Percentiles rank a stretch among this genome's conserved stretches.
These are phyloP conservation scores for Citrus inodora DNA, from an alignment of 345 rosid species.

Conservation along the genomic window DNA sequence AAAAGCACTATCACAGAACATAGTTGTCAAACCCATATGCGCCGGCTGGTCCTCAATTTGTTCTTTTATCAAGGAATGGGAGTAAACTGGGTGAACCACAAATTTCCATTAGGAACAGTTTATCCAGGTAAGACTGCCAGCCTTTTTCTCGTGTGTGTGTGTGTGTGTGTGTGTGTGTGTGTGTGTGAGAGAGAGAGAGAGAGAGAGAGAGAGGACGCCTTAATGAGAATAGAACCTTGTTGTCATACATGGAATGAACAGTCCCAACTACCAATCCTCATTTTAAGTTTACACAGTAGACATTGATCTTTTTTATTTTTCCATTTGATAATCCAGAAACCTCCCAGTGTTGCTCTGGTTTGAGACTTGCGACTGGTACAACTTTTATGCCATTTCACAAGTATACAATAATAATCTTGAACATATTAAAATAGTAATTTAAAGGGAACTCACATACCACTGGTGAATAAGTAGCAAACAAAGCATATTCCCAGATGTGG, in stretches of 20 bases:
- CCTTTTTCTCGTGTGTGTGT: neutral
- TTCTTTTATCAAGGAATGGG: neutral
- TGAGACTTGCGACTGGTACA: too few relatives aligned
- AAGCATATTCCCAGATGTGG: slow-evolving; percentile 73
- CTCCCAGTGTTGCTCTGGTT: too few relatives aligned
- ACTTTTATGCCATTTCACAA: neutral
- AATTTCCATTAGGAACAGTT: neutral
- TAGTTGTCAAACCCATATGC: neutral
- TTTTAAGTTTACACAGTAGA: neutral
- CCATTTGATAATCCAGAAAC: too few relatives aligned
- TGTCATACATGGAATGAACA: too few relatives aligned
- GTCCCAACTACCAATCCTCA: neutral
- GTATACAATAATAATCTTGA: neutral
- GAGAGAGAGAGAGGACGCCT: neutral
- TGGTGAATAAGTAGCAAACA: slow-evolving; percentile 71
- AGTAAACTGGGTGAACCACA: neutral
- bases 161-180: too few relatives aligned
- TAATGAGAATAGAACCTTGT: too few relatives aligned
- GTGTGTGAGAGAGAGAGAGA: neutral
- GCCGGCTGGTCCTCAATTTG: neutral
- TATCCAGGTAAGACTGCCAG: neutral
- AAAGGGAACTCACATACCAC: slow-evolving; percentile 59
- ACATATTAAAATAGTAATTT: neutral
- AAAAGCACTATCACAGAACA: neutral
- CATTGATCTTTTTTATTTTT: neutral